Conservation (phyloP, 202 grass and related monocot genomes). For the Schoenoplectus tabernaemontani region DNA sequence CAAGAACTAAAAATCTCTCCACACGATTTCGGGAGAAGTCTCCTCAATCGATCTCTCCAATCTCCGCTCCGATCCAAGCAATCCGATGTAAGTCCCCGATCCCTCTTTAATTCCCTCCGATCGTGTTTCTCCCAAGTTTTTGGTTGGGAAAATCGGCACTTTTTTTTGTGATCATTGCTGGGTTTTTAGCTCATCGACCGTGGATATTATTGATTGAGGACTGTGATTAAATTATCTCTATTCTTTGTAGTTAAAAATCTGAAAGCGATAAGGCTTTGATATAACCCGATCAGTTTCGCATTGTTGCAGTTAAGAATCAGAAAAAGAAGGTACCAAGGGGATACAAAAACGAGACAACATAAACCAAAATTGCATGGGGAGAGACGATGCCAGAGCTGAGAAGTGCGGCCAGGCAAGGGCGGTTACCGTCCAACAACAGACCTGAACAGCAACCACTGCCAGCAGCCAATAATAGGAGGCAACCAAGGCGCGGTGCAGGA, state of each 20-base stretch:
- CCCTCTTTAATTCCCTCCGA: neutral
- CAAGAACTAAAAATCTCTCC: slow-evolving; percentile 7
- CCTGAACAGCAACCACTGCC: slow-evolving; percentile 29
- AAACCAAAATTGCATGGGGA: slow-evolving; percentile 56
- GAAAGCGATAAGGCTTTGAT: neutral
- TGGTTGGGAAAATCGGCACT: neutral
- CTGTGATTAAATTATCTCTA: slow-evolving; percentile 11
- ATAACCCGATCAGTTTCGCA: neutral
- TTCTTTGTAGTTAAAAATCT: neutral
- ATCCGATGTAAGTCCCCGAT: slow-evolving; percentile 37
- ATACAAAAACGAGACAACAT: slow-evolving; percentile 17
- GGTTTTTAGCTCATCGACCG: slow-evolving; percentile 11
- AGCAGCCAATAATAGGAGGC: slow-evolving; percentile 32
- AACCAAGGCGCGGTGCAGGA: slow-evolving; percentile 36
- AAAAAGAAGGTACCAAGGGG: neutral
- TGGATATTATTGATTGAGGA: neutral
- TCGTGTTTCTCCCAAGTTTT: neutral
- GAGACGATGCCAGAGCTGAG: slow-evolving; percentile 86
- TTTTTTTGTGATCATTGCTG: neutral
- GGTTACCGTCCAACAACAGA: slow-evolving; percentile 50
- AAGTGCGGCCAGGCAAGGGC: slow-evolving; percentile 73
- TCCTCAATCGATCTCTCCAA: neutral
- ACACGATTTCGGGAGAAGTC: slow-evolving; percentile 40
- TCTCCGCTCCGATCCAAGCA: slow-evolving; percentile 12
- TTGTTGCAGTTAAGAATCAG: slow-evolving; percentile 3